phyloP scores from a whole-genome alignment of 1,284 basidiomycete species.

The Ceraceosorus guamensis region DNA sequence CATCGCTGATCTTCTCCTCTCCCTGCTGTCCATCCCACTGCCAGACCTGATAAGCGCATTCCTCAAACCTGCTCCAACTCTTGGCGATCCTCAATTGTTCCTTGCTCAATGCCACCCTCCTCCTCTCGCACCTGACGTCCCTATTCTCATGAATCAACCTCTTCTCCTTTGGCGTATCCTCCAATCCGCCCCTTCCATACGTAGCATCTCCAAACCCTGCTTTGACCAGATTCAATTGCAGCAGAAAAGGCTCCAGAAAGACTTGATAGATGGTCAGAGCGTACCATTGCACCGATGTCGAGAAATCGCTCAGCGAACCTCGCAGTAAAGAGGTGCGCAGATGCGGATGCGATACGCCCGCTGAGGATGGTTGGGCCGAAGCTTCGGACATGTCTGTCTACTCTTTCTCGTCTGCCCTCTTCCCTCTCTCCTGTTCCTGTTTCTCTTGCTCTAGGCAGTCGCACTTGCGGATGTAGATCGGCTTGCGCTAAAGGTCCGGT shows the following conservation, averaged over 20 bases:
- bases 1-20: background rate
- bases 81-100: conserved; percentile 8
- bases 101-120: conserved; percentile 20
- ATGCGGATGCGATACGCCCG: too few relatives aligned
- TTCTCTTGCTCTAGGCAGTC: too few relatives aligned
- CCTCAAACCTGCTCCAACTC: conserved; percentile 18
- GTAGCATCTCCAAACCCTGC: conserved; percentile 39
- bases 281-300: too few relatives aligned
- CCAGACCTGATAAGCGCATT: conserved; percentile 29
- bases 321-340: too few relatives aligned
- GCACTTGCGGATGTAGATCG: too few relatives aligned
- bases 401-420: too few relatives aligned
- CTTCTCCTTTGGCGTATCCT: conserved; percentile 28
- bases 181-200: conserved; percentile 33
- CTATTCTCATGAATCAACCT: conserved; percentile 41
- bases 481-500: too few relatives aligned
- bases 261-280: conserved; percentile 24
- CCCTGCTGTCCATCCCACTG: background rate
- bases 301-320: too few relatives aligned
- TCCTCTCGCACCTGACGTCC: conserved; percentile 26
- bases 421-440: too few relatives aligned
- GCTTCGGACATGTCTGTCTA: too few relatives aligned
- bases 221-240: conserved; percentile 25
- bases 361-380: too few relatives aligned
- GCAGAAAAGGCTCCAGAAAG: conserved; percentile 37